phyloP scores from a whole-genome alignment of 352 stramenopile species.

The Pythium dissimile region DNA sequence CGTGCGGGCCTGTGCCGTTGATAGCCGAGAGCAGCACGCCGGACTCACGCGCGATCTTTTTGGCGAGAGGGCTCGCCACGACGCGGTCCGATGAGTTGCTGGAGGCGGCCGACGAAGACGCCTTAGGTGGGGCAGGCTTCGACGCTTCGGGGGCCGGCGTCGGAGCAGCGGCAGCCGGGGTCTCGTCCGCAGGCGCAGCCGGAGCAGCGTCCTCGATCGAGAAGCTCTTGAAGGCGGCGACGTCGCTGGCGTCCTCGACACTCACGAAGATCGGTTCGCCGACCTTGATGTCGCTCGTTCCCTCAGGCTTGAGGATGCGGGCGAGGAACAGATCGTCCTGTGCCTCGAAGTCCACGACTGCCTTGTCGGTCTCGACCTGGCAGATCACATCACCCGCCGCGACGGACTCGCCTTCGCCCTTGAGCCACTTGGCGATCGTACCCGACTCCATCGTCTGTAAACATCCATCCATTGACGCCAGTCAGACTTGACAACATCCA shows the following conservation, averaged over 20 bases:
- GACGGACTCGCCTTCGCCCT: slow-evolving; percentile 90
- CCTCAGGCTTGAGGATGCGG: slow-evolving; percentile 92
- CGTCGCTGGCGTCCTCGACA: slow-evolving; percentile 47
- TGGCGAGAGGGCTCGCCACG: slow-evolving; percentile 93
- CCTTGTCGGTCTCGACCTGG: slow-evolving; percentile 98
- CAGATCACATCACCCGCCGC: slow-evolving; percentile 91
- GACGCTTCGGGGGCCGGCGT: slow-evolving; percentile 21
- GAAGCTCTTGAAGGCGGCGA: slow-evolving; percentile 59
- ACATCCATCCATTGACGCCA: not conserved
- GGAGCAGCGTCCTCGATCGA: slow-evolving; percentile 29
- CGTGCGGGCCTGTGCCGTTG: slow-evolving; percentile 81
- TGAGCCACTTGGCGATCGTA: slow-evolving; percentile 94
- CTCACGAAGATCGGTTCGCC: slow-evolving; percentile 71
- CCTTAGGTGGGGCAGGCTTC: slow-evolving; percentile 1
- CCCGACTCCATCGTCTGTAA: slow-evolving; percentile 93
- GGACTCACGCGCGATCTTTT: slow-evolving; percentile 86
- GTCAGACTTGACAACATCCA: not conserved
- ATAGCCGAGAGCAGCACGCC: slow-evolving; percentile 60
- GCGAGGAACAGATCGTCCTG: slow-evolving; percentile 94
- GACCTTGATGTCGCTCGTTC: slow-evolving; percentile 83
- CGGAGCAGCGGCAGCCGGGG: slow-evolving; percentile 21
- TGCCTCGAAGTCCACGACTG: slow-evolving; percentile 96
- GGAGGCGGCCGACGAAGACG: slow-evolving; percentile 8
- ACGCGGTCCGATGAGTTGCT: slow-evolving; percentile 68
- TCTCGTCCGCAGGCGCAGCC: slow-evolving; percentile 7